Conservation (phyloP, 805 yeast species). For the Cyberlindnera bimundalis region DNA sequence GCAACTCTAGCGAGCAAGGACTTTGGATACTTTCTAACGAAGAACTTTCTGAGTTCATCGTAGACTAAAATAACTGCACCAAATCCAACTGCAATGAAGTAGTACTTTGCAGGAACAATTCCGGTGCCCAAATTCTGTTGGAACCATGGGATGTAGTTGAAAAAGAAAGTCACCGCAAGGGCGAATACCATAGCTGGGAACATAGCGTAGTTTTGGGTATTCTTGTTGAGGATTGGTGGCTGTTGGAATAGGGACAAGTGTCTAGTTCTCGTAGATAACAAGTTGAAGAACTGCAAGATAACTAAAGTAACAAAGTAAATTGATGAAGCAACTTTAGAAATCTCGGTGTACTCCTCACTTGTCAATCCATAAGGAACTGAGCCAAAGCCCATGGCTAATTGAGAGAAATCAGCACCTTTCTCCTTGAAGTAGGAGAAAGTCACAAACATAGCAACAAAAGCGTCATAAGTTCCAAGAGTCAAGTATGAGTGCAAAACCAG, state of each 20-base stretch:
- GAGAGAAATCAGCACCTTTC: slow-evolving; percentile 34
- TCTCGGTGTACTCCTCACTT: slow-evolving; percentile 24
- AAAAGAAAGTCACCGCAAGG: slow-evolving; percentile 37
- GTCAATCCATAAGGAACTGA: slow-evolving; percentile 24
- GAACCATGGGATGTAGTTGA: slow-evolving; percentile 41
- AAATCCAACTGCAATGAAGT: slow-evolving; percentile 43
- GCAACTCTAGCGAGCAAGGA: slow-evolving; percentile 37
- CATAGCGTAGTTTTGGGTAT: slow-evolving; percentile 22
- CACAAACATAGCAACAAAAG: slow-evolving; percentile 40
- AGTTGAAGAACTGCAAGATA: slow-evolving; percentile 44
- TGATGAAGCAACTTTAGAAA: slow-evolving; percentile 36
- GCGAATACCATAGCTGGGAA: slow-evolving; percentile 36
- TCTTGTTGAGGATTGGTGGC: slow-evolving; percentile 34
- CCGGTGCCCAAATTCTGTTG: slow-evolving; percentile 35
- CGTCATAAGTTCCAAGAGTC: slow-evolving; percentile 38
- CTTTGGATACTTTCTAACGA: slow-evolving; percentile 36
- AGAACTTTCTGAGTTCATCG: slow-evolving; percentile 42
- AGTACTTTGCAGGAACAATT: slow-evolving; percentile 42
- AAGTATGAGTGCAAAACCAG: slow-evolving; percentile 42
- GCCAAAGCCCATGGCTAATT: slow-evolving; percentile 37
- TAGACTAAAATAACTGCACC: slow-evolving; percentile 37
- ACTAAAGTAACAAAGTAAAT: slow-evolving; percentile 46
- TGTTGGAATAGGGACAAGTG: slow-evolving; percentile 40
- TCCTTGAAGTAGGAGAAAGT: slow-evolving; percentile 37
- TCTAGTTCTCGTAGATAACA: slow-evolving; percentile 42